phyloP scores from a whole-genome alignment of 2,329 filamentous ascomycete genomes.

The Juglanconis juglandina region DNA sequence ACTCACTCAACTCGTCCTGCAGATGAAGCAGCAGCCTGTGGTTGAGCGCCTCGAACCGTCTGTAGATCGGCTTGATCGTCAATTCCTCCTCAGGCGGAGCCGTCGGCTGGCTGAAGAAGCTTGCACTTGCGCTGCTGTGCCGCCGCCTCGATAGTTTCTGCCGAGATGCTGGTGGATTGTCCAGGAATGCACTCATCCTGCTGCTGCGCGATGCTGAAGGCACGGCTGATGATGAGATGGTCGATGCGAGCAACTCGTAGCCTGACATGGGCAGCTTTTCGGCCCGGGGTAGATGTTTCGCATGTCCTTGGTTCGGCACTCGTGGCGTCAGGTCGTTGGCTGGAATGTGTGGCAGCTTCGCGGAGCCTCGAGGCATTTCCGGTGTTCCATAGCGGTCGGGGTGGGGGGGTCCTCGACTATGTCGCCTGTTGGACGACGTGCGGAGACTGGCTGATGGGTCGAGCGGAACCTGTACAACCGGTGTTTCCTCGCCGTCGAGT shows the following conservation, averaged over 20 bases:
- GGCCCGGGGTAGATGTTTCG: slow-evolving; percentile 35
- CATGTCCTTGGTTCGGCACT: slow-evolving; percentile 28
- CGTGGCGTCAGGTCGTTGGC: slow-evolving; percentile 36
- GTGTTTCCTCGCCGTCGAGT: slow-evolving; percentile 28
- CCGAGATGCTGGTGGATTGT: slow-evolving; percentile 18
- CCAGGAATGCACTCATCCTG: slow-evolving; percentile 3
- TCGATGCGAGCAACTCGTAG: slow-evolving; percentile 61
- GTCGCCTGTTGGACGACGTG: slow-evolving; percentile 15
- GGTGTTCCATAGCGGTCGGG: slow-evolving; percentile 35
- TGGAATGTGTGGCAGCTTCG: slow-evolving; percentile 34
- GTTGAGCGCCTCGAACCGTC: slow-evolving; percentile 77
- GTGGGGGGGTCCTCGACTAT: neutral
- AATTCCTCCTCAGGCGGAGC: slow-evolving; percentile 17
- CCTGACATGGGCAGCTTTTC: slow-evolving; percentile 49
- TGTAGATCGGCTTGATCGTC: slow-evolving; percentile 63
- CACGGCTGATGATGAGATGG: slow-evolving; percentile 38
- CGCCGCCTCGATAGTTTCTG: neutral
- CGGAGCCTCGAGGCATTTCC: slow-evolving; percentile 39
- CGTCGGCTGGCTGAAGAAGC: neutral
- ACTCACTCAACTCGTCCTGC: slow-evolving; percentile 77
- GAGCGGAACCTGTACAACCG: slow-evolving; percentile 19
- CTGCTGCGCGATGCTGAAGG: slow-evolving; percentile 16
- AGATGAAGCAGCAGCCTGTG: slow-evolving; percentile 78
- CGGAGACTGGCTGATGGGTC: slow-evolving; percentile 5
- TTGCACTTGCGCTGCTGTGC: slow-evolving; percentile 8